A percentile compares a stretch with the other conserved stretches of the same genome.
These are phyloP conservation scores for Rhododendron kiyosumense DNA, from an alignment of 148 eudicot genomes.

Conservation along the genomic window DNA sequence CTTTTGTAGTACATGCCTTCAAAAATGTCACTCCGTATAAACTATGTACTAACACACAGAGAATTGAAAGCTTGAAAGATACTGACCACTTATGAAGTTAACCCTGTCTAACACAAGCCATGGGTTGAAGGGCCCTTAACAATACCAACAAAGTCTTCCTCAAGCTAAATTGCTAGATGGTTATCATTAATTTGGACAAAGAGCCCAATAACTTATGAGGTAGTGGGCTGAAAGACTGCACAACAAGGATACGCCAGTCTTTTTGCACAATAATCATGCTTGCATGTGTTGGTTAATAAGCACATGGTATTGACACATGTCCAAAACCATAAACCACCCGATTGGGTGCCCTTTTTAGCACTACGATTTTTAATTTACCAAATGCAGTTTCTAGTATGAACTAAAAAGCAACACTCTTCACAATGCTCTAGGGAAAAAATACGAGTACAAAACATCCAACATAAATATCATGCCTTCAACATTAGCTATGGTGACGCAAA, in stretches of 20 bases:
- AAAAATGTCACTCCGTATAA: background rate
- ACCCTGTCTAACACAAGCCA: background rate
- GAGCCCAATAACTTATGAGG: background rate
- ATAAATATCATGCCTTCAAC: background rate
- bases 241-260: background rate
- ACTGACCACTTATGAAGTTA: background rate
- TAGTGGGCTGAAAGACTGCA: background rate
- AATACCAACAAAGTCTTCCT: background rate
- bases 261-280: background rate
- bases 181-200: background rate
- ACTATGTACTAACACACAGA: background rate
- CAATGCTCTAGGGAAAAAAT: background rate
- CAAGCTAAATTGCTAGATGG: background rate
- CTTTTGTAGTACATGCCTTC: background rate
- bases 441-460: background rate
- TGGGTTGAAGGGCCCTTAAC: background rate
- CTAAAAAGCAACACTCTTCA: background rate
- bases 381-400: background rate
- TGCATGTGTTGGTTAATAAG: background rate
- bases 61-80: background rate
- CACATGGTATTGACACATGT: background rate
- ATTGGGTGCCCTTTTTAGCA: background rate
- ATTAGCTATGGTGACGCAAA: background rate
- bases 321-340: background rate
- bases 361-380: background rate